Evolutionary conservation across 306 rosid genomes (phyloP), one percentile per base, ranked within the genome.

Genomic region (Sechiopsis laciniata): DNA sequence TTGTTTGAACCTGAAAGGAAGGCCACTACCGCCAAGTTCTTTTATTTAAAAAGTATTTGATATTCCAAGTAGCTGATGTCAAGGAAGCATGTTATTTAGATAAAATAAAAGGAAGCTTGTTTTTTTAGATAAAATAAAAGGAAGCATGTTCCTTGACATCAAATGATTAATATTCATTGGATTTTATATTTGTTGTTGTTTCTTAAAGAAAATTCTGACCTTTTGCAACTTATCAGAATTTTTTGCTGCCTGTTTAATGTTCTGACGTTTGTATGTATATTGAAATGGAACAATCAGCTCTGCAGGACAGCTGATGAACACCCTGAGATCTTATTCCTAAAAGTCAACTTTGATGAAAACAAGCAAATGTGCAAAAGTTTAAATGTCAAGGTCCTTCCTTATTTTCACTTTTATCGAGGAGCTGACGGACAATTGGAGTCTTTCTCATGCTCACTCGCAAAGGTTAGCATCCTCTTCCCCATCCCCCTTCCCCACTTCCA

Each of bases 321-420:
- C 78, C 90, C 95, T 10, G 97, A 95, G 64, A 89, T 95, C 83
- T 2, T 91, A 75, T 84, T 95, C 87, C 83, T 95, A 56, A 95
- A 95, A 84, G 91, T 95, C 69, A 91, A 95, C 67, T 95, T 95
- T 82, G 99, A 95, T 75, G 99, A 95, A 87, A 95, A 95, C 74
- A 95, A 95, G 83, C 90, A 89, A 16, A 95, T 95, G 99, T 95
- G 99, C 86, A 91, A 88, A 82, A 89, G 97, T 78, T 55, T 95
- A 89, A 91, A 89, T 65, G 99, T 95, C 66, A 95, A 80, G 91
- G 97, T 91, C 61, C 97, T 95, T 83, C 99, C 99, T 72, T 95
- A 78, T 78, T 95, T 95, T 88, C 99, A 91, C 81, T 95, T 95
- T 61, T 95, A 95, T 79, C 94, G 97, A 64, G 99, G 96, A 72